Percentiles rank a stretch among this genome's conserved stretches.
These are phyloP conservation scores for Botrytis pseudocinerea DNA, from an alignment of 2,329 filamentous ascomycete species.

Conservation along the genomic window DNA sequence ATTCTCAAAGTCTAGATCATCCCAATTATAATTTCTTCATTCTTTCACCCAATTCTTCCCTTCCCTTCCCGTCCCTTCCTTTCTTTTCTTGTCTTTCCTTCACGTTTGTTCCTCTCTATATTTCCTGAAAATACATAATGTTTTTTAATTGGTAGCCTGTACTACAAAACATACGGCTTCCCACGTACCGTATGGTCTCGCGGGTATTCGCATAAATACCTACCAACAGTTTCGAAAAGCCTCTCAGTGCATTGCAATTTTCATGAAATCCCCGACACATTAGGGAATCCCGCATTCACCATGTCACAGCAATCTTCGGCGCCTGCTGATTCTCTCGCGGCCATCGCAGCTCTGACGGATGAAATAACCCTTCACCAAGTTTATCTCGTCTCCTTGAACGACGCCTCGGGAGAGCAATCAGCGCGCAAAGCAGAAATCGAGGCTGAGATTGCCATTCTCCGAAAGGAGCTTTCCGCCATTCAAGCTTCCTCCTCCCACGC, in stretches of 20 bases:
- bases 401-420: constrained; percentile 30
- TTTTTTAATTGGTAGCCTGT: constrained; percentile 10
- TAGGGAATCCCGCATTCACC: background rate
- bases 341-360: constrained; percentile 42
- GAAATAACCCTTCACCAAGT: constrained; percentile 48
- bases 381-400: constrained; percentile 47
- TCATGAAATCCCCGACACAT: background rate
- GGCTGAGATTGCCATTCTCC: background rate
- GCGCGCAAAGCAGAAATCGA: constrained; percentile 21
- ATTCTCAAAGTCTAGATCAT: background rate
- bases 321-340: background rate
- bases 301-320: constrained; percentile 21
- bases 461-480: background rate
- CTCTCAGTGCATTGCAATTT: background rate
- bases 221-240: constrained; percentile 8
- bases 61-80: no score
- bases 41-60: background rate
- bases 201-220: constrained; percentile 14
- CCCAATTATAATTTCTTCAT: background rate
- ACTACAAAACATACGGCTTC: constrained; percentile 14
- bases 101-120: background rate
- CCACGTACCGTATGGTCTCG: constrained; percentile 3
- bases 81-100: background rate
- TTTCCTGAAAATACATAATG: background rate
- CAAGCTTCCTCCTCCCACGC: background rate